Evolutionary conservation across 2,329 filamentous ascomycete species (phyloP), one percentile per base, ranked within the genome.

Genomic region (Cladosporium oxysporum): DNA sequence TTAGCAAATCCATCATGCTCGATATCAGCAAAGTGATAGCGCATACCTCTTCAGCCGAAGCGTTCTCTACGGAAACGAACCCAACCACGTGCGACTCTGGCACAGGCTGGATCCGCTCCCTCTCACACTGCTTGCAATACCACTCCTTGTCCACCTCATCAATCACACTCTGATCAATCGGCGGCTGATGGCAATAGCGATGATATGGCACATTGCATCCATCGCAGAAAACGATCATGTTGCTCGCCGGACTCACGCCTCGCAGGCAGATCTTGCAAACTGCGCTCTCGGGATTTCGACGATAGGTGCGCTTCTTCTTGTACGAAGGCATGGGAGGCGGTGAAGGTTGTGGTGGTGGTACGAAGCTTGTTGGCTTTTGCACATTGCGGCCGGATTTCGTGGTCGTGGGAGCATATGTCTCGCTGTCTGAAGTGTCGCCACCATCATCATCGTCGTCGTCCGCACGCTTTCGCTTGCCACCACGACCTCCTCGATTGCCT

Each of bases 171-270:
- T 89, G 85, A n/a, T 85, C 83, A 67, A 96, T 91, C 10, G 85
- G 84, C 1, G 91, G 91, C 66, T 91, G 85, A 76, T 96, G 91
- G 73, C 92, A 96, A 72, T 87, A 87, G 76, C 93, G 91, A 77
- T 96, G 92, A 85, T 92, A 96, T 50, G 88, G 87, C 33, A 84
- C 83, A 75, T 92, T 91, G 80, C 92, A 96, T 18, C 88, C 88
- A 77, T 94, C 91, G 79, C 92, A 96, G 77, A 93, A 92, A 2
- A 95, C 91, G 75, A 96, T 93, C 79, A 89, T 86, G 78, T 95
- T 95, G 71, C 82, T 87, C n/a, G 82, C 76, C 3, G 90, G 89
- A 72, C 90, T 91, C 69, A 90, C 85, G 11, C 90, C 88, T 69
- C 91, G 83, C 62, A 88, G 85, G 78, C 92, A 96, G 69, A 86